Evolutionary conservation across 2,329 filamentous ascomycete genomes (phyloP), one percentile per base, ranked within the genome.

Genomic region (Trichoderma aggressivum): DNA sequence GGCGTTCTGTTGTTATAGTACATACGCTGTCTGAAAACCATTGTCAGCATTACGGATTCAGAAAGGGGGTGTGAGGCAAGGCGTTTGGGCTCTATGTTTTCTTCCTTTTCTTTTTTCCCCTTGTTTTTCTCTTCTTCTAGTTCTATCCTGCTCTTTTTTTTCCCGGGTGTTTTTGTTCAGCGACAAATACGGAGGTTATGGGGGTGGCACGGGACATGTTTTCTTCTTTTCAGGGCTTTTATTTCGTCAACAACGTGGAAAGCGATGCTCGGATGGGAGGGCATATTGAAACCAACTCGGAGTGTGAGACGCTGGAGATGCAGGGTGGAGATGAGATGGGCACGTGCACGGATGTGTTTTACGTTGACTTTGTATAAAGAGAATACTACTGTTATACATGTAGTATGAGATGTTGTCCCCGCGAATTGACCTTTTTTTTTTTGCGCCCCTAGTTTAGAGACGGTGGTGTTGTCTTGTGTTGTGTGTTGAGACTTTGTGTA

Each of bases 1-100:
- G 71, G 71, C 67, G 71, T 72, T 70, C 58, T 72, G 70, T 69
- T 64, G 50, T 72, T 72, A 56, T 70, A 66, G 58, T 70, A 70
- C 58, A 59, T 61, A 55, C 70, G 34, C 65, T 63, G 47, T 72
- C 47, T 50, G 39, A 59, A 58, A 34, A 43, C 64, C 53, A 64
- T 59, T 72, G 65, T 72, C 64, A 59, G 70, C 60, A 72, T 72
- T 65, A 59, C 30, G 60, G 43, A 61, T 36, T 50, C 26, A 47
- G 47, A 60, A 21, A 34, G 47, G 47, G 58, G 58, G 24, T 62
- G 34, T 70, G 50, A 43, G 63, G 62, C 53, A 67, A 24, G 70
- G 70, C 63, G 62, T 71, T 62, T 67, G 55, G 30, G 16, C 32
- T 68, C 39, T 30, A 36, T 47, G 6, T 30, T 60, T 21, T 61